A percentile compares a stretch with the other conserved stretches of the same genome.
Evolutionary conservation across 2,329 filamentous ascomycete genomes (phyloP).

Genomic region (Aspergillus brunneoviolaceus): DNA sequence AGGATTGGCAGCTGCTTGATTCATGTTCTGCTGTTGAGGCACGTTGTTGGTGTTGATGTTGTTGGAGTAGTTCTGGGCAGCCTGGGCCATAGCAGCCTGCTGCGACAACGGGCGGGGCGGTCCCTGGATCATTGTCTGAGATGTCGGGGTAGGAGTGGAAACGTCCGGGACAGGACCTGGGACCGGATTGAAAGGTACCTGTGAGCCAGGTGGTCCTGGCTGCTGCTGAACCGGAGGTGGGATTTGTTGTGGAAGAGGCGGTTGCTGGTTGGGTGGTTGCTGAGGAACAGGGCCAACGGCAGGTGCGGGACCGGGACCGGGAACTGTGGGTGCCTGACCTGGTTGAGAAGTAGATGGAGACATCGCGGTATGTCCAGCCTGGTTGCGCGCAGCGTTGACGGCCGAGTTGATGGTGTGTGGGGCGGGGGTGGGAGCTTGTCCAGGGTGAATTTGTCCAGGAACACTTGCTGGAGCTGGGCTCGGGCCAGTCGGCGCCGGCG

Average conservation of each 20-base stretch:
- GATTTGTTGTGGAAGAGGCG: constrained; percentile 15
- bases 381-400: constrained; percentile 45
- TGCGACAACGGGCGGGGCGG: constrained; percentile 47
- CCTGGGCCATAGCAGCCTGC: constrained; percentile 47
- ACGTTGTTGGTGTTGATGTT: constrained; percentile 22
- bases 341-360: constrained; percentile 37
- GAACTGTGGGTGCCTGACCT: constrained; percentile 31
- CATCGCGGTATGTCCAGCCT: constrained; percentile 38
- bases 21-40: constrained; percentile 27
- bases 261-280: constrained; percentile 16
- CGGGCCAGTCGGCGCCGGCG: constrained; percentile 20
- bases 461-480: constrained; percentile 24
- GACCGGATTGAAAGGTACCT: constrained; percentile 32
- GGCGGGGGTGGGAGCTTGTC: constrained; percentile 38
- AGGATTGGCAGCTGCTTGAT: constrained; percentile 32
- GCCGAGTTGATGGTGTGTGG: constrained; percentile 51
- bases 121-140: constrained; percentile 34
- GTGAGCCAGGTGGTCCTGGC: constrained; percentile 30
- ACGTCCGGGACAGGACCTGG: constrained; percentile 32
- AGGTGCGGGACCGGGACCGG: constrained; percentile 27
- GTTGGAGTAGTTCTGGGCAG: constrained; percentile 45
- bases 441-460: constrained; percentile 31
- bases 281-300: constrained; percentile 23
- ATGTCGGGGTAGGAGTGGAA: constrained; percentile 33
- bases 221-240: constrained; percentile 30